These are phyloP conservation scores for Mallotus nudiflorus DNA, from an alignment of 345 rosid species.

Conservation along the genomic window DNA sequence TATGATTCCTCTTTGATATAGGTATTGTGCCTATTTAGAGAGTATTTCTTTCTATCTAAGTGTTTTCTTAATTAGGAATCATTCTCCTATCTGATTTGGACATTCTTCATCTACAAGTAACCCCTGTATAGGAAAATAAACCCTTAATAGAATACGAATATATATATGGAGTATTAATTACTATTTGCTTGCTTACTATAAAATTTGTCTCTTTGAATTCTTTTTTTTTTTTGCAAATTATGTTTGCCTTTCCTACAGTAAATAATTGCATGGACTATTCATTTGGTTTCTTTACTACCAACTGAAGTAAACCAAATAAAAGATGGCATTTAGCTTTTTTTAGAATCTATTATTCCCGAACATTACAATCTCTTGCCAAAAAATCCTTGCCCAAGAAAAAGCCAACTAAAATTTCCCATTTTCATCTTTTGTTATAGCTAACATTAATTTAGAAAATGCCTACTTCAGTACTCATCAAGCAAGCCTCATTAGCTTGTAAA, in stretches of 20 bases:
- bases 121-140: no score
- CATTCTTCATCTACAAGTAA: no score
- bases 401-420: conserved; percentile 19
- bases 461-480: conserved; percentile 34
- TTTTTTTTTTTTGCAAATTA: background rate
- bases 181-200: no score
- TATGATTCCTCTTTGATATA: no score
- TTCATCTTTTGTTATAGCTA: conserved; percentile 25
- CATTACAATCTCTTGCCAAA: conserved; percentile 31
- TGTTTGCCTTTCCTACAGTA: background rate
- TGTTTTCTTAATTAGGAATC: no score
- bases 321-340: conserved; percentile 59
- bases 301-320: conserved; percentile 25
- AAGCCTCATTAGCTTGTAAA: conserved; percentile 40
- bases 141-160: no score
- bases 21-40: no score
- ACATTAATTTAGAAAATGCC: conserved; percentile 11
- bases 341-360: conserved; percentile 50
- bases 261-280: background rate
- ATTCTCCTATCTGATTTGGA: no score
- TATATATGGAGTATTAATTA: no score
- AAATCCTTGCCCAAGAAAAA: background rate
- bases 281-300: no score
- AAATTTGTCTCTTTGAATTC: no score
- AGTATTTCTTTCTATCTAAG: no score